A percentile compares a stretch with the other conserved stretches of the same genome.
phyloP scores from a whole-genome alignment of 192 early-diverging fungal species.

The Backusella sp. region DNA sequence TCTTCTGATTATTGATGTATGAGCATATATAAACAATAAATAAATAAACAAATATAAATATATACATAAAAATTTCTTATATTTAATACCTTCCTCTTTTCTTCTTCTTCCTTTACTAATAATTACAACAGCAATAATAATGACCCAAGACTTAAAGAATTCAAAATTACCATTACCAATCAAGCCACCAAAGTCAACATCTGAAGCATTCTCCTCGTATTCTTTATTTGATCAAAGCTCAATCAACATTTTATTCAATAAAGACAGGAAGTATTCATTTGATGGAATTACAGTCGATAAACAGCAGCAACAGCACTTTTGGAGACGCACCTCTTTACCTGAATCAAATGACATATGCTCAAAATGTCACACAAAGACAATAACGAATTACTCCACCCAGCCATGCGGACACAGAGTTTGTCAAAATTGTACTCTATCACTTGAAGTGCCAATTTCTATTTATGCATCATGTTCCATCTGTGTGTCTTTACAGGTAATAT shows the following conservation, averaged over 20 bases:
- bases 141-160: background rate
- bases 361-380: background rate
- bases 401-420: constrained; percentile 4
- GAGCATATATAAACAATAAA: background rate
- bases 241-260: background rate
- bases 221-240: background rate
- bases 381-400: background rate
- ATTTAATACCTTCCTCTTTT: background rate
- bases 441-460: constrained; percentile 3
- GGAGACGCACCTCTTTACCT: constrained; percentile 4
- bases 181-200: background rate
- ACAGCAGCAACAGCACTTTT: background rate
- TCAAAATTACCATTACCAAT: background rate
- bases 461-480: constrained; percentile 9
- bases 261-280: background rate
- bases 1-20: background rate
- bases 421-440: background rate
- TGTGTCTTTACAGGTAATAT: constrained; percentile 6
- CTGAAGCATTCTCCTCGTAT: background rate
- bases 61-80: background rate
- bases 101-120: background rate
- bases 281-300: background rate
- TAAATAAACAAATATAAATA: constrained; percentile 9
- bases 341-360: background rate
- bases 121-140: background rate